Base-by-base conservation (phyloP, 257 asterid genomes). In the Paraleonurus japonicus region DNA sequence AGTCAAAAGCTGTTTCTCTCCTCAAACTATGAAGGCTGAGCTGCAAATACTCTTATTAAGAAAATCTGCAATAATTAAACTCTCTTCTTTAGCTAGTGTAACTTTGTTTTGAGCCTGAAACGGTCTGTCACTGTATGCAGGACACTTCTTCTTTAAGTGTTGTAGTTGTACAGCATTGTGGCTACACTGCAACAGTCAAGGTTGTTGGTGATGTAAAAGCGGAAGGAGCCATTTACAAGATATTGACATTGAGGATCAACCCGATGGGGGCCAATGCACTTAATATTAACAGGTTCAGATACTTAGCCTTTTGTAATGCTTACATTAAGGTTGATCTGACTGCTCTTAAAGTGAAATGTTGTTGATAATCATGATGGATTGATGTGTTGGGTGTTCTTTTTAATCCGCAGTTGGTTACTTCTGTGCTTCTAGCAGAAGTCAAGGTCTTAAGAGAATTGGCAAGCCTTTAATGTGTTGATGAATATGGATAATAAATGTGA, bases 241-340 rank as follows among this genome's bases (percentile, higher is more conserved):
- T 75, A 75, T 92, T 23, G 85, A 78, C 70, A 81, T 89, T 54
- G 89, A 83, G 73, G 98, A 95, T 68, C 96, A 90, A 81, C 85
- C 84, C 22, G 95, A 88, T 71, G 99, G 99, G 99, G 61, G 97
- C 95, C 24, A 92, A 90, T 78, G 92, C 97, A 53, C 97, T 95
- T 55, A 95, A 90, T 71, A 74, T 95, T 82, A 95, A 88, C 88
- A 92, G 98, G 99, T 95, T 78, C 66, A 19, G 16, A 22, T 53
- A 43, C 62, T 17, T 73, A 27, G 68, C 64, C 78, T 80, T 57
- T 70, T 53, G 27, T 32, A 47, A 50, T 69, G 68, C 65, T 26
- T 26, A 22, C 20, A 13, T 35, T 26, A 41, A 72, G 64, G 23
- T 63, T 68, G 57, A 19, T 67, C 58, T n/a, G n/a, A n/a, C n/a